Percentiles rank a stretch among this genome's conserved stretches.
Evolutionary conservation across 768 basidiomycete species (phyloP).

Genomic region (Pleurotus djamor): DNA sequence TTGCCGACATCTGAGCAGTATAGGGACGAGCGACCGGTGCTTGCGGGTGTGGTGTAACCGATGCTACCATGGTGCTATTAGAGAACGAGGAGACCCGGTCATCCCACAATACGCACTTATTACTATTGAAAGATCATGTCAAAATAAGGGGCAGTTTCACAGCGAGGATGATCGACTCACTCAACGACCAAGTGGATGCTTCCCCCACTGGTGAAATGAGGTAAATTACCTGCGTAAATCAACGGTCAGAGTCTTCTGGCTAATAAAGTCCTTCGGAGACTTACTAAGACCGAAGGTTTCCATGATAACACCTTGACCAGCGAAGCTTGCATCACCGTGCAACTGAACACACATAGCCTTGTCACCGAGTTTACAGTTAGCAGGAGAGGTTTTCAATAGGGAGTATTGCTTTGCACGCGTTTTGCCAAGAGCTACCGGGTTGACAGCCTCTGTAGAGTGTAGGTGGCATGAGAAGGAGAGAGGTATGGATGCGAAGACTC

Average conservation of each 20-base stretch:
- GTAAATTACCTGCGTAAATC: conserved; percentile 62
- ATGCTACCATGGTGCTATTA: conserved; percentile 49
- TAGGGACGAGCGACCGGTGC: conserved; percentile 77
- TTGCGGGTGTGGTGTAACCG: conserved; percentile 89
- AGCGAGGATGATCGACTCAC: conserved; percentile 38
- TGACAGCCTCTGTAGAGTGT: conserved; percentile 67
- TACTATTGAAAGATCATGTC: conserved; percentile 31
- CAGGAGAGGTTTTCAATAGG: conserved; percentile 63
- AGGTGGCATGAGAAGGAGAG: conserved; percentile 9
- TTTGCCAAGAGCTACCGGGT: conserved; percentile 86
- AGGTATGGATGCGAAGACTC: neutral
- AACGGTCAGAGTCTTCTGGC: neutral
- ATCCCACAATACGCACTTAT: conserved; percentile 42
- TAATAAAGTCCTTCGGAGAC: conserved; percentile 21
- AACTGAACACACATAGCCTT: conserved; percentile 87
- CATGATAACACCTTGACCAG: conserved; percentile 90
- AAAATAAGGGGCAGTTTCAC: neutral
- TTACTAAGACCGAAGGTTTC: conserved; percentile 81
- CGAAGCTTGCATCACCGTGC: conserved; percentile 91
- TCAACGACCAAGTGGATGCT: conserved; percentile 91
- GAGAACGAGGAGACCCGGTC: neutral
- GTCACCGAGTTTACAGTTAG: conserved; percentile 55
- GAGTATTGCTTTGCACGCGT: conserved; percentile 90
- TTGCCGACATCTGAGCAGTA: conserved; percentile 91
- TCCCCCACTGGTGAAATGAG: conserved; percentile 90